Evolutionary conservation across 441 rosid genomes (phyloP), one percentile per base, ranked within the genome.

Genomic region (Adansonia gregorii): DNA sequence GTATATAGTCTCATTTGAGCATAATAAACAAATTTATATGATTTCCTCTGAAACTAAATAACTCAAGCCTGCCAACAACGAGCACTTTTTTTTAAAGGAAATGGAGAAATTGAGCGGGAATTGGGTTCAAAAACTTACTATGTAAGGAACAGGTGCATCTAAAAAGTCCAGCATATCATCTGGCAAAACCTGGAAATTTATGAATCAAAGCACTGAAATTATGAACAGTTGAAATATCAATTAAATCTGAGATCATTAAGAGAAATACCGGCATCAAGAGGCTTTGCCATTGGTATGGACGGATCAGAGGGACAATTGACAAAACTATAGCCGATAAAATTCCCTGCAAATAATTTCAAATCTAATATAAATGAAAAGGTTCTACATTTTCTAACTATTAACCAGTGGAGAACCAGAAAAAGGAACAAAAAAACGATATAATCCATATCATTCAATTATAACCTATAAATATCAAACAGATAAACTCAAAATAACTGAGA

Each of bases 251-350:
- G 64, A 46, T 27, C 11, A 64, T 56, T 64, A 63, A 3, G 60
- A 78, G 73, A 79, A 20, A 77, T 86, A 95, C 99, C 82, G 98
- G 98, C 97, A 95, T 95, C 81, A 92, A 83, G 72, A 94, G 89
- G 89, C 98, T 94, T 85, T 95, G 99, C 98, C 98, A 95, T 76
- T 86, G 97, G 87, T 88, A 95, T 14, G 99, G 98, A 61, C 97
- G 94, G 63, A 94, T 95, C n/a, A 92, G 73, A 70, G 99, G 95
- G 82, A 92, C 80, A 55, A 94, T 72, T 39, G 99, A 90, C 83
- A 95, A 86, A 67, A 95, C 92, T 61, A 86, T 86, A 60, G 97
- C 97, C 77, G 98, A 91, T 78, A 95, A 89, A 78, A 90, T 81
- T 75, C 99, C 98, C 98, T 95, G 86, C 75, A 75, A 78, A 78